Base-by-base conservation (phyloP, 1,139 yeast genomes). In the Suhomyces taliae region DNA sequence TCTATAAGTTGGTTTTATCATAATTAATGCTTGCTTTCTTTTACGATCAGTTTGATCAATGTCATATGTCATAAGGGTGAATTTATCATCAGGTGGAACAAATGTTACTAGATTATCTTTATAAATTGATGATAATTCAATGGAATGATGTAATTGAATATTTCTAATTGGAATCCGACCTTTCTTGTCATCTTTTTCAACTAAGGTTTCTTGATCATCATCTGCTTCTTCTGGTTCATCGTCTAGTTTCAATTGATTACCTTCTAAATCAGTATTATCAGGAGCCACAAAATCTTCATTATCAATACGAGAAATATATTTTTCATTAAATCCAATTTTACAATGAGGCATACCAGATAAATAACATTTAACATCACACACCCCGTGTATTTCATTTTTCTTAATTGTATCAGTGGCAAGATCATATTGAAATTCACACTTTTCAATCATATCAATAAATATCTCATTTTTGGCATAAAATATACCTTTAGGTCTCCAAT, bases 401-500 rank as follows among this genome's bases (percentile, higher is more conserved):
- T 66, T 61, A 24, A 74, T 62, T 1, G 55, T 52, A 6, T 58
- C 55, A 1, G 67, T 49, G 27, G 61, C 66, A 34, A 75, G 60
- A 51, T 74, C 79, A 52, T 64, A 74, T 14, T 57, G 49, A 52
- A 75, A 75, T 36, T 73, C 77, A 53, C 74, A 66, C 35, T 64
- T 61, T 52, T 75, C 80, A 29, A 72, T 61, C 37, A 75, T 59
- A 53, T 75, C 80, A 27, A 75, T 65, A 53, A 68, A 75, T 8
- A 75, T 73, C 54, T 75, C 80, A 57, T 75, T 75, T 46, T 75
- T 75, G 15, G 77, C 66, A 53, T 75, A 75, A 48, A 68, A 74
- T 2, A 75, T 74, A 11, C 80, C 80, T 54, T 74, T 74, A 8
- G 78, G 79, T 44, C 80, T 56, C 80, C 80, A 75, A 54, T 69